Base-by-base conservation (phyloP, 495 filamentous ascomycete genomes). In the Xylaria venustula region DNA sequence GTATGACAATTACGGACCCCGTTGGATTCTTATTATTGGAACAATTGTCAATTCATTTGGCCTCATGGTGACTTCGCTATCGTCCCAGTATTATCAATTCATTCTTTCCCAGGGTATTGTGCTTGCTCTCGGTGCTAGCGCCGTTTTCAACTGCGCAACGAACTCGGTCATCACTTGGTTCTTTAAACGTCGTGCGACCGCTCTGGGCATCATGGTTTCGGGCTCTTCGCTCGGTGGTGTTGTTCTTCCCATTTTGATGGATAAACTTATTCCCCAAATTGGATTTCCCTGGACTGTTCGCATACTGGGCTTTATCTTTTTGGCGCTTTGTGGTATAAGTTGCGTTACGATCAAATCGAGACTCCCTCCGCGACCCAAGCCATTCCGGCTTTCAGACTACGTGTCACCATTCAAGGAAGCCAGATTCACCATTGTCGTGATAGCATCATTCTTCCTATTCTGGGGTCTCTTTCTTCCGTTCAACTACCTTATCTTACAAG, bases 231-330 rank as follows among this genome's bases (percentile, higher is more conserved):
- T 92, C 7, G 87, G 88, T 3, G 88, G 88, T 23, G 82, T 90
- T 25, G 77, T 90, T 9, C 79, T 88, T 34, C 85, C 85, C 7
- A 91, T 92, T 68, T 88, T 92, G 82, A 80, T 91, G 34, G 66
- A 81, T 7, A 75, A 80, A n/a, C 70, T 91, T 14, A 84, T 92
- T 59, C 77, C 73, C 0, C 48, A 75, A 36, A 76, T 89, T 30
- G 88, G 87, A 1, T 92, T 88, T 58, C 72, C 73, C 2, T 92
- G 89, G 89, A 76, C 88, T 1, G 86, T 91, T 76, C 83, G 89
- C 11, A 82, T 79, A 41, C 74, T 76, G 26, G 88, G 85, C 4
- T 90, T 92, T 60, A 63, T 91, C 47, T 83, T 91, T 45, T 76
- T 90, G 1, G 75, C 65, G 8, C 75, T 91, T 30, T 77, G 89